Percentiles rank a stretch among this genome's conserved stretches.
These are phyloP conservation scores for Xylariaceae sp. DNA, from an alignment of 2,329 filamentous ascomycete species.

Conservation along the genomic window DNA sequence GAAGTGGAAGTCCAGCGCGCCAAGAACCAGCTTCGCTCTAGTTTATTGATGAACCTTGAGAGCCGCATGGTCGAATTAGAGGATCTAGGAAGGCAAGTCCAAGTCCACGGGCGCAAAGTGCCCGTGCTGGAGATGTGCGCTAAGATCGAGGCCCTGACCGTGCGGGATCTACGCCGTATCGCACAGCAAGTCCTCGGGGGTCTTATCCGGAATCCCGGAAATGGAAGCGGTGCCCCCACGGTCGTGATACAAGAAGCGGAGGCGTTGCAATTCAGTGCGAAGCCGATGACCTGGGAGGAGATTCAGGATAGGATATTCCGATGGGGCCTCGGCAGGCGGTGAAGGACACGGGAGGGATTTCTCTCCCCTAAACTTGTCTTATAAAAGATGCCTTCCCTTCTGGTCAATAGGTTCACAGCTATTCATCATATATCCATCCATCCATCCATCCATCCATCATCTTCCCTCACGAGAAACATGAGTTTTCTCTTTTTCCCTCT, in stretches of 20 bases:
- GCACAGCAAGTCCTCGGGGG: slow-evolving; percentile 75
- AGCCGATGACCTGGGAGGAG: slow-evolving; percentile 74
- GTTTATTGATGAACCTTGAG: slow-evolving; percentile 94
- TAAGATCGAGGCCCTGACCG: slow-evolving; percentile 75
- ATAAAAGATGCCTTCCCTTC: no score
- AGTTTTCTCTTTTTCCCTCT: no score
- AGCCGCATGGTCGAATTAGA: slow-evolving; percentile 96
- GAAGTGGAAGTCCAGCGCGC: slow-evolving; percentile 78
- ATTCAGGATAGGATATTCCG: slow-evolving; percentile 79
- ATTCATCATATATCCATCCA: no score
- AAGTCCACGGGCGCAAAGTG: slow-evolving; percentile 91
- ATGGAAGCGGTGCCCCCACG: slow-evolving; percentile 81
- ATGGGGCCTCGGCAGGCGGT: slow-evolving; percentile 70
- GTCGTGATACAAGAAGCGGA: slow-evolving; percentile 92
- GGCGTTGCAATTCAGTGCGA: slow-evolving; percentile 61
- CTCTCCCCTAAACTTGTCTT: no score
- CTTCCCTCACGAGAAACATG: no score
- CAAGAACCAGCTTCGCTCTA: slow-evolving; percentile 92
- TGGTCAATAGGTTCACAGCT: no score
- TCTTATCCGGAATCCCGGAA: slow-evolving; percentile 64
- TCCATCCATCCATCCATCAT: no score
- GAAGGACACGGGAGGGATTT: background rate
- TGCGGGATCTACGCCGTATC: slow-evolving; percentile 75
- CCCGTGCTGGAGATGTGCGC: slow-evolving; percentile 89
- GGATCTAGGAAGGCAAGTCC: slow-evolving; percentile 88